Evolutionary conservation across 257 asterid species (phyloP), one percentile per base, ranked within the genome.

Genomic region (Forsythia viridissima): DNA sequence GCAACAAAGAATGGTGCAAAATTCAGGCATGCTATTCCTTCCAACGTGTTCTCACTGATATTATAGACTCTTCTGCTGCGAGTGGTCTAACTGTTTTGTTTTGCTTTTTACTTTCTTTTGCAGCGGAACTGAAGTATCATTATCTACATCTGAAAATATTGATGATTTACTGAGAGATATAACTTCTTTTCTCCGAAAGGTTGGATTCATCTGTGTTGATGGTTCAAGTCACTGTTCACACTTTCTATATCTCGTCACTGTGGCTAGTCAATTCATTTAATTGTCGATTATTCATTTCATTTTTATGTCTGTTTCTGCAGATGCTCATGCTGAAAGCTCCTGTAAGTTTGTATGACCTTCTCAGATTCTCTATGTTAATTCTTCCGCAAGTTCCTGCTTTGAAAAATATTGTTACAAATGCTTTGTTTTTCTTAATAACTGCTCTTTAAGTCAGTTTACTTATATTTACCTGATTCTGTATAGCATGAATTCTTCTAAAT

Each of bases 41-140:
- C 79, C 75, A 77, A 61, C 46, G 42, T 75, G 42, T 37, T 44
- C 55, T 73, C 75, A 44, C 40, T 73, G 48, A 44, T 74, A 57
- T 57, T 57, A 63, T 80, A 79, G 70, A 72, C 51, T 36, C 67
- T 70, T 76, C 57, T 38, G 82, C 66, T 13, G 34, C 1, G 34
- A 30, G 46, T 36, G 39, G 51, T 74, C 24, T 75, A 70, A 65
- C 72, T 65, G 51, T 34, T 38, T 57, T 80, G 40, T 63, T 41
- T 77, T 48, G 20, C 39, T 68, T 68, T 69, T 57, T 73, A 15
- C 73, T 73, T 76, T 75, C 51, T 66, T 85, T 81, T 79, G 24
- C 85, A 92, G 98, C 75, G 97, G 98, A 82, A 94, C 95, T 75
- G 97, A 91, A 82, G 96, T 87, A 87, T 88, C 93, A 57, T 67